A percentile compares a stretch with the other conserved stretches of the same genome.
Conservation (phyloP, 2,329 filamentous ascomycete genomes). For the Aspergillus thermomutatus region DNA sequence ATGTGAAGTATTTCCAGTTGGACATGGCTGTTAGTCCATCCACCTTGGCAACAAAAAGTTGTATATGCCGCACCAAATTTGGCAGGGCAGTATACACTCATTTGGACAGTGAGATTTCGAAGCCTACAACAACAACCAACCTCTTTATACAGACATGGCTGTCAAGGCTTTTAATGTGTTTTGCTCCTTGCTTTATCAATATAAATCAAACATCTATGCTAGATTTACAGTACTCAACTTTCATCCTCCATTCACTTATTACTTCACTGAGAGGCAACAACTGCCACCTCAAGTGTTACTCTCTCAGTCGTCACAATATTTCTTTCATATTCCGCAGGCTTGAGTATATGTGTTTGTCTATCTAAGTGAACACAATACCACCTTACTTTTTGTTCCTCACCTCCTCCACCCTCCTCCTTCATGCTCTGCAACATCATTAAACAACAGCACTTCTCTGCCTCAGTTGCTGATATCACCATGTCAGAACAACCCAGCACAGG, state of each 20-base stretch:
- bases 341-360: too few relatives aligned
- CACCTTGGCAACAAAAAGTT: neutral
- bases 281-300: neutral
- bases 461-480: neutral
- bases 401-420: neutral
- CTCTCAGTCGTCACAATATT: neutral
- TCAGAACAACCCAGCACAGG: neutral
- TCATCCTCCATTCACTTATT: neutral
- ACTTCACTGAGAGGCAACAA: neutral
- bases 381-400: neutral
- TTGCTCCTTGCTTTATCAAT: neutral
- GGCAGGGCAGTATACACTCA: neutral
- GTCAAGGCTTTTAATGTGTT: neutral
- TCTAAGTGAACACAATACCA: too few relatives aligned
- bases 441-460: neutral
- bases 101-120: neutral
- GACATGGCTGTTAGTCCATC: neutral
- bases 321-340: neutral
- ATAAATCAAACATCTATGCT: neutral
- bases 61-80: slow-evolving; percentile 4
- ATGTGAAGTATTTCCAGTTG: neutral
- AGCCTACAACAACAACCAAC: neutral
- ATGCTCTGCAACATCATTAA: neutral
- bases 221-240: neutral
- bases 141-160: neutral